phyloP scores from a whole-genome alignment of 495 filamentous ascomycete species.

The Terfezia claveryi region DNA sequence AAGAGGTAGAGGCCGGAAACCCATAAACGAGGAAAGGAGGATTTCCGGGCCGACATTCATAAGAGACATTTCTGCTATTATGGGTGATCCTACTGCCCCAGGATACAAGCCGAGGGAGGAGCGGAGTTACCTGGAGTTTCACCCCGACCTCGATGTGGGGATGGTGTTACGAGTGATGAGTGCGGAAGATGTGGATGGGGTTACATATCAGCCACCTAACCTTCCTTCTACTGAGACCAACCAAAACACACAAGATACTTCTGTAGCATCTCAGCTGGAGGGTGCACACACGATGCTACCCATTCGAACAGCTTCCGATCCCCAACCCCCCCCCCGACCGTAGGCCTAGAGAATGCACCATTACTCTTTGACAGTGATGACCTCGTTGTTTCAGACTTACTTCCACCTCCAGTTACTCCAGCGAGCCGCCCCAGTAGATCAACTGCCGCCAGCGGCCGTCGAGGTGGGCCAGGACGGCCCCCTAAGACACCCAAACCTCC shows the following conservation, averaged over 20 bases:
- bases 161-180: conserved; percentile 49
- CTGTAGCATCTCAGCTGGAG: not conserved
- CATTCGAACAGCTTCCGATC: not conserved
- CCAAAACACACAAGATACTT: no score
- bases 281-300: not conserved
- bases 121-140: conserved; percentile 89
- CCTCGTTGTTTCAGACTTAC: not conserved
- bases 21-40: not conserved
- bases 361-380: not conserved
- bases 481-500: not conserved
- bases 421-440: not conserved
- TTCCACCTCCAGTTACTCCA: not conserved
- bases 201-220: conserved; percentile 3
- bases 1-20: not conserved
- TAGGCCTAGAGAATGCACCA: no score
- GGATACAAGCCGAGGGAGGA: conserved; percentile 86
- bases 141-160: conserved; percentile 81
- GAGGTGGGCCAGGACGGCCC: not conserved
- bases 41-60: not conserved
- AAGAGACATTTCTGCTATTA: not conserved
- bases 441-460: not conserved
- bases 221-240: not conserved
- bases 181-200: conserved; percentile 61
- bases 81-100: not conserved
- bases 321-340: not conserved